Conservation (phyloP, 257 asterid species). For the Nicotiana benthamiana region DNA sequence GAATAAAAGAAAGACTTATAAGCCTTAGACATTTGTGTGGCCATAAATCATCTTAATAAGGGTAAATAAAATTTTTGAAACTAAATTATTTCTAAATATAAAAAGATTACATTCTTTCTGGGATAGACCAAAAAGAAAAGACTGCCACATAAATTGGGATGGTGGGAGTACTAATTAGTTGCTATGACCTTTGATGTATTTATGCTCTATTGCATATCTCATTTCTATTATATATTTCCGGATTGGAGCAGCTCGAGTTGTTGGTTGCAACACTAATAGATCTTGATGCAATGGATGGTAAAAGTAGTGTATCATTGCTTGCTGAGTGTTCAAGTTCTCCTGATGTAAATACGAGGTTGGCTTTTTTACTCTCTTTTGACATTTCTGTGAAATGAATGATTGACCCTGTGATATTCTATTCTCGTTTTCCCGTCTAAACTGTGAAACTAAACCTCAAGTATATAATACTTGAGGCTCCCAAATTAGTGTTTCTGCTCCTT, state of each 20-base stretch:
- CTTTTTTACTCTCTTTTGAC: not conserved
- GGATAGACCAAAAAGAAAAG: no score
- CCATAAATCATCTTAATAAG: no score
- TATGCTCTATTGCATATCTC: not conserved
- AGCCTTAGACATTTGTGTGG: no score
- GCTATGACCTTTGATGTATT: not conserved
- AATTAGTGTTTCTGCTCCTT: not conserved
- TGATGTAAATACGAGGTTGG: constrained; percentile 80
- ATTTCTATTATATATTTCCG: constrained; percentile 5
- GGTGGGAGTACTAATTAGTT: not conserved
- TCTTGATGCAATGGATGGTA: constrained; percentile 97
- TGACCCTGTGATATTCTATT: not conserved
- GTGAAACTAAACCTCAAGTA: not conserved
- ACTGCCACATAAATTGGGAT: no score
- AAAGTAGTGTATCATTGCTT: constrained; percentile 69
- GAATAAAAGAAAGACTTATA: no score
- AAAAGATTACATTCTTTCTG: no score
- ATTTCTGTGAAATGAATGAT: not conserved
- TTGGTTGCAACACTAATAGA: constrained; percentile 81
- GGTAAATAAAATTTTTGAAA: no score
- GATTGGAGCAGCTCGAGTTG: constrained; percentile 64
- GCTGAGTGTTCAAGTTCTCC: constrained; percentile 96
- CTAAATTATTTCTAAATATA: no score
- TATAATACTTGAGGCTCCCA: not conserved
- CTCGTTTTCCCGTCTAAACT: not conserved